These are phyloP conservation scores for Colletotrichum cuscutae DNA, from an alignment of 2,329 filamentous ascomycete species.

Conservation along the genomic window DNA sequence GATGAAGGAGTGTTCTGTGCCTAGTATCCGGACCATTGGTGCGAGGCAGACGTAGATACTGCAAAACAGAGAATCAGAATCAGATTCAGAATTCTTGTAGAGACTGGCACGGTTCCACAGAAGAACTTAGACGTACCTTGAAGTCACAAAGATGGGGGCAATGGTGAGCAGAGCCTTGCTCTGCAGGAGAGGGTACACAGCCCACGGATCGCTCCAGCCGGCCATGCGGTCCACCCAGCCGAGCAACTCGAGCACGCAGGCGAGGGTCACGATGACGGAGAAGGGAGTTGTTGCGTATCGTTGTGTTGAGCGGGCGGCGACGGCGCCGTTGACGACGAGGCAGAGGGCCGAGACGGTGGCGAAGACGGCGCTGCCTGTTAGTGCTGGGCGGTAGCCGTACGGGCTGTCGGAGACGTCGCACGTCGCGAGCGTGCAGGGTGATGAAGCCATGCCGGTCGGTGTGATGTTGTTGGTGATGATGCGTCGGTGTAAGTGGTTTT, in stretches of 20 bases:
- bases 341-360: slow-evolving; percentile 36
- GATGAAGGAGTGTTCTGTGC: slow-evolving; percentile 43
- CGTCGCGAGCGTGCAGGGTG: slow-evolving; percentile 35
- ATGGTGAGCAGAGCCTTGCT: slow-evolving; percentile 40
- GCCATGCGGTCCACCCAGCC: slow-evolving; percentile 39
- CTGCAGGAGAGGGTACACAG: slow-evolving; percentile 38
- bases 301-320: slow-evolving; percentile 29
- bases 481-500: background rate
- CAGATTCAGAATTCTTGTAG: too few species aligned
- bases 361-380: slow-evolving; percentile 34
- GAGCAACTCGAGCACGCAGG: slow-evolving; percentile 40
- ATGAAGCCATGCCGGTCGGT: background rate
- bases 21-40: slow-evolving; percentile 40
- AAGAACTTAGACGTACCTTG: slow-evolving; percentile 35
- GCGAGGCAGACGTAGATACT: slow-evolving; percentile 43
- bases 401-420: slow-evolving; percentile 38
- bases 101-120: too few species aligned
- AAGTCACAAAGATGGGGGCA: slow-evolving; percentile 42
- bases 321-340: slow-evolving; percentile 35
- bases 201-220: slow-evolving; percentile 40
- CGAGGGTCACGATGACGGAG: slow-evolving; percentile 38
- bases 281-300: slow-evolving; percentile 25
- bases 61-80: background rate
- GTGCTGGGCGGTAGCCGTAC: slow-evolving; percentile 40
- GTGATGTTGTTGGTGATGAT: background rate